These are phyloP conservation scores for Fusarium guadeloupense DNA, from an alignment of 2,329 filamentous ascomycete species.

Conservation along the genomic window DNA sequence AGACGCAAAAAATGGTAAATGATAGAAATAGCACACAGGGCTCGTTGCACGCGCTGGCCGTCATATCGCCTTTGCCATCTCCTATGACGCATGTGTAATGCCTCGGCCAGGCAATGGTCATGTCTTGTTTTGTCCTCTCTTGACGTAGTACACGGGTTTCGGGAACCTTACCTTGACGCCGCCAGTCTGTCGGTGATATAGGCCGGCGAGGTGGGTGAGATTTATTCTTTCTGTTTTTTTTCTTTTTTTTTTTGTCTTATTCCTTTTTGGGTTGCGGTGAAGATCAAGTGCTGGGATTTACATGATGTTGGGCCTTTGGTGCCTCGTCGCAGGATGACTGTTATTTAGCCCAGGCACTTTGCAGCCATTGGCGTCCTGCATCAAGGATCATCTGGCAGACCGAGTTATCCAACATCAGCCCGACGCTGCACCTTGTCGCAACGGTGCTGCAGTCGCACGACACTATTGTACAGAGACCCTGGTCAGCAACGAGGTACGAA, in stretches of 20 bases:
- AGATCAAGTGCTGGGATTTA: not conserved
- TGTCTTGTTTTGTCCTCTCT: constrained; percentile 4
- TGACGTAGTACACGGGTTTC: constrained; percentile 13
- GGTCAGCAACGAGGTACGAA: constrained; percentile 36
- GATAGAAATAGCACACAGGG: not conserved
- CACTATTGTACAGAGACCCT: constrained; percentile 26
- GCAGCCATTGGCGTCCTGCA: constrained; percentile 5
- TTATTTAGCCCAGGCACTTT: no score
- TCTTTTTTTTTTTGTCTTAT: not conserved
- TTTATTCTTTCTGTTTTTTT: not conserved
- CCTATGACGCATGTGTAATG: not conserved
- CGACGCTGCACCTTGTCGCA: constrained; percentile 32
- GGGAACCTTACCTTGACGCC: constrained; percentile 40
- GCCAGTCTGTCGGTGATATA: constrained; percentile 20
- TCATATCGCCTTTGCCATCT: no score
- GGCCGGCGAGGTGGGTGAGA: not conserved
- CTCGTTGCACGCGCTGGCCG: not conserved
- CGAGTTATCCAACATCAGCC: constrained; percentile 20
- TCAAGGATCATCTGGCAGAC: constrained; percentile 5
- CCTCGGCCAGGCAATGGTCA: not conserved
- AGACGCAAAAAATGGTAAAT: not conserved
- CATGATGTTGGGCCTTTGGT: no score
- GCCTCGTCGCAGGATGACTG: no score
- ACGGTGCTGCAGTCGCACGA: constrained; percentile 41
- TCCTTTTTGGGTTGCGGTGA: not conserved